Conservation (phyloP, 345 rosid genomes). For the Psidium guajava region DNA sequence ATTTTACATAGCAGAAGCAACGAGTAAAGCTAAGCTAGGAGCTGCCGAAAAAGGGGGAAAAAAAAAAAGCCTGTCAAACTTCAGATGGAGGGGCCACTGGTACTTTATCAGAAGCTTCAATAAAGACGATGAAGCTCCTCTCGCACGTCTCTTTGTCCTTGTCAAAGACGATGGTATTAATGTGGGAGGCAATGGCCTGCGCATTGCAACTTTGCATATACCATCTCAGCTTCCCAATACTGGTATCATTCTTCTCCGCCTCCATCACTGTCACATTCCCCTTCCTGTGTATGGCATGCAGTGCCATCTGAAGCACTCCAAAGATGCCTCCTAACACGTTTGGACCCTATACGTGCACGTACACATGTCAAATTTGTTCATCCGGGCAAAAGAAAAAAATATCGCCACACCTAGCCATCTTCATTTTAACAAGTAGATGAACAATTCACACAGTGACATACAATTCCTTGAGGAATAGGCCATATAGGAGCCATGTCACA, state of each 20-base stretch:
- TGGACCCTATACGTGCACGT: conserved; percentile 11
- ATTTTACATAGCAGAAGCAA: no score
- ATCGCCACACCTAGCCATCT: not conserved
- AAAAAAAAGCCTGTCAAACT: not conserved
- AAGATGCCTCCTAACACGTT: conserved; percentile 24
- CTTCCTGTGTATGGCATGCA: not conserved
- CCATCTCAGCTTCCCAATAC: not conserved
- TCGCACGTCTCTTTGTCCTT: not conserved
- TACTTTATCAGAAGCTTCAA: not conserved
- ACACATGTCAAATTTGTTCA: not conserved
- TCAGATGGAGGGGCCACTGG: not conserved
- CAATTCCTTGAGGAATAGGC: conserved; percentile 9
- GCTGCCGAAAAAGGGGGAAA: not conserved
- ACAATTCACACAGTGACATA: conserved; percentile 20
- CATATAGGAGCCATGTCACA: conserved; percentile 25
- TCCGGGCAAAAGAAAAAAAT: not conserved
- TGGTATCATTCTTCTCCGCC: not conserved
- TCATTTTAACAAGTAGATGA: not conserved
- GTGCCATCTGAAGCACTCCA: conserved; percentile 26
- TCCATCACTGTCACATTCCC: not conserved
- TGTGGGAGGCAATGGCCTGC: not conserved
- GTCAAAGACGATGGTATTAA: not conserved
- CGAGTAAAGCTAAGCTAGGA: not conserved
- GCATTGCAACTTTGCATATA: not conserved
- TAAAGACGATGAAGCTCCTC: not conserved